These are phyloP conservation scores for Medakamo hakoo DNA, from an alignment of 139 green algal species.

Conservation along the genomic window DNA sequence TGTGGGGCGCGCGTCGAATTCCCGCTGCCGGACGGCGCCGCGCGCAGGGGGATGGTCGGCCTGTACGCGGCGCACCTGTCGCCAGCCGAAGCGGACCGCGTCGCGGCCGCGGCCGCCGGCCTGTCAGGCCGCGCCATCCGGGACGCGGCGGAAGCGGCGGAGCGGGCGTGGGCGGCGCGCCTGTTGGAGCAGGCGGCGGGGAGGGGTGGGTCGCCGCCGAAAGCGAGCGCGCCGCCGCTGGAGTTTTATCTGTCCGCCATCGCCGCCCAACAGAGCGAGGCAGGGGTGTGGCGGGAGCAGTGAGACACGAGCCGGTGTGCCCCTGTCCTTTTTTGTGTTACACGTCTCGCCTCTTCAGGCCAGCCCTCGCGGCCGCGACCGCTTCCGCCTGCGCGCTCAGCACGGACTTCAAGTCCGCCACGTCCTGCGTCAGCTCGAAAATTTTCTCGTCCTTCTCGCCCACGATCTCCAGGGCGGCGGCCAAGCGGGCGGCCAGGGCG, in stretches of 20 bases:
- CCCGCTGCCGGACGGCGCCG: slow-evolving; percentile 43
- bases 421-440: neutral
- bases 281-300: neutral
- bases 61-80: slow-evolving; percentile 69
- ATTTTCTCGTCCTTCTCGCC: neutral
- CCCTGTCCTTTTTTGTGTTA: neutral
- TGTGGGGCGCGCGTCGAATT: slow-evolving; percentile 57
- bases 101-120: slow-evolving; percentile 34
- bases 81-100: slow-evolving; percentile 11
- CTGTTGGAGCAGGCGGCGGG: too few relatives aligned
- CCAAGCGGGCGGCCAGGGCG: neutral
- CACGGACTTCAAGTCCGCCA: neutral
- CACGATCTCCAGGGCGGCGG: neutral
- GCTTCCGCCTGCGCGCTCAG: neutral
- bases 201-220: too few relatives aligned
- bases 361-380: neutral
- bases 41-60: slow-evolving; percentile 43
- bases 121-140: slow-evolving; percentile 73
- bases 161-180: slow-evolving; percentile 70
- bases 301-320: neutral
- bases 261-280: neutral
- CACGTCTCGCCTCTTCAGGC: neutral
- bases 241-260: slow-evolving; percentile 1
- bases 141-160: slow-evolving; percentile 67
- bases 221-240: too few relatives aligned